These are phyloP conservation scores for Pezicula radicicola DNA, from an alignment of 2,329 filamentous ascomycete genomes.

Conservation along the genomic window DNA sequence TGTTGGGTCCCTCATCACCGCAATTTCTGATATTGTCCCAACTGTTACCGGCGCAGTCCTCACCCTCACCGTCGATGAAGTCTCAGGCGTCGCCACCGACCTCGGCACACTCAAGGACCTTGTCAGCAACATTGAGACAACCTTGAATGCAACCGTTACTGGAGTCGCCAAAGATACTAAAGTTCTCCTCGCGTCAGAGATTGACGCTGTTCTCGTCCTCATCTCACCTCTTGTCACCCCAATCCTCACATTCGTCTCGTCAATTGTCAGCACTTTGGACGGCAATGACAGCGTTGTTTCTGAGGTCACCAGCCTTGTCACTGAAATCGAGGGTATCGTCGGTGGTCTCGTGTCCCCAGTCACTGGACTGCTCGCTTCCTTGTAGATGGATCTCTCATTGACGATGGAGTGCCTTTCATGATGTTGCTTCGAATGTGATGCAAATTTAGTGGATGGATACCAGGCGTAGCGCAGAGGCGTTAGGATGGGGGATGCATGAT, in stretches of 20 bases:
- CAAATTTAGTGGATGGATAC: too few relatives aligned
- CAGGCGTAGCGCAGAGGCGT: too few relatives aligned
- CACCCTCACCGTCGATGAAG: conserved; percentile 2
- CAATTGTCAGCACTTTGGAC: background rate
- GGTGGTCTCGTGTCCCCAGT: background rate
- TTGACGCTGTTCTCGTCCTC: conserved; percentile 4
- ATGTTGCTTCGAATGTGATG: too few relatives aligned
- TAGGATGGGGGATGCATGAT: too few relatives aligned
- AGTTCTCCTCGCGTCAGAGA: conserved; percentile 3
- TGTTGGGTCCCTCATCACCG: background rate
- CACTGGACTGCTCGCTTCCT: background rate
- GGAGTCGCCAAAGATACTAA: background rate
- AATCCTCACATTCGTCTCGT: conserved; percentile 2
- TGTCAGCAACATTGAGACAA: conserved; percentile 49
- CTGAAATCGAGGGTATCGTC: background rate
- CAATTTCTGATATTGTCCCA: conserved; percentile 1
- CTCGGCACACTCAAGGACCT: conserved; percentile 45
- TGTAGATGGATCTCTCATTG: too few relatives aligned
- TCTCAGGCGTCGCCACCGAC: background rate
- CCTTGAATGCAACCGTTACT: background rate
- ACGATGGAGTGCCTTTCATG: too few relatives aligned
- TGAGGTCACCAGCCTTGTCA: background rate
- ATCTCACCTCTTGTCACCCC: conserved; percentile 7
- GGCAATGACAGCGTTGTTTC: conserved; percentile 1
- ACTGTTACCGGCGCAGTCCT: background rate